A percentile compares a stretch with the other conserved stretches of the same genome.
Conservation (phyloP, 306 rosid species). For the Cucurbita pepo region DNA sequence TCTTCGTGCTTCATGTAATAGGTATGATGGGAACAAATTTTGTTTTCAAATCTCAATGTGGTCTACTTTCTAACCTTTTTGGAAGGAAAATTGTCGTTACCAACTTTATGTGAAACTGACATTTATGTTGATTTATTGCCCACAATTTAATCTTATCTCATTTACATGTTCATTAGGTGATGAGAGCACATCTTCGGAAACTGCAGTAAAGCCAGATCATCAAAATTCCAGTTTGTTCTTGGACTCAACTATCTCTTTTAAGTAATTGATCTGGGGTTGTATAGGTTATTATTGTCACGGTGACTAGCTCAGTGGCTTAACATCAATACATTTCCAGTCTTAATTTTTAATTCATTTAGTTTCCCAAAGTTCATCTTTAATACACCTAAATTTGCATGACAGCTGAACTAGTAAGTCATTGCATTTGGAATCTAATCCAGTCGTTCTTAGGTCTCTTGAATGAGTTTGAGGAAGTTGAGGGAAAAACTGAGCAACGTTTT, state of each 20-base stretch:
- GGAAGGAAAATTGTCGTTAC: neutral
- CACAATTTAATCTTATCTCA: neutral
- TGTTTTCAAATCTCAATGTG: neutral
- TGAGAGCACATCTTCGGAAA: slow-evolving; percentile 33
- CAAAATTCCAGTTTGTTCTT: slow-evolving; percentile 37
- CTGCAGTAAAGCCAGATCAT: slow-evolving; percentile 27
- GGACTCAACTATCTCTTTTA: neutral
- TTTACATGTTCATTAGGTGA: slow-evolving; percentile 33
- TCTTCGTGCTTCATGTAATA: neutral
- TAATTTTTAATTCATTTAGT: neutral
- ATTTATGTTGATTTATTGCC: neutral
- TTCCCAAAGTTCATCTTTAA: neutral
- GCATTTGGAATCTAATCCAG: neutral
- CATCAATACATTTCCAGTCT: neutral
- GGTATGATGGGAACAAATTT: neutral
- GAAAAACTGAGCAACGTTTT: slow-evolving; percentile 51
- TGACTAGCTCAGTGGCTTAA: neutral
- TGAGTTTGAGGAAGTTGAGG: slow-evolving; percentile 30
- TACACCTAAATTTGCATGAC: neutral
- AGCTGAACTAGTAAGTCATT: neutral
- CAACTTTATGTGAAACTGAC: neutral
- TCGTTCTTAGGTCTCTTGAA: slow-evolving; percentile 17
- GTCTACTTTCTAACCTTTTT: neutral
- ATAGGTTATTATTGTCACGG: neutral
- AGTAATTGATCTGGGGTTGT: neutral